Conservation (phyloP, 177 flowering plant genomes). For the Vitis hybrid region DNA sequence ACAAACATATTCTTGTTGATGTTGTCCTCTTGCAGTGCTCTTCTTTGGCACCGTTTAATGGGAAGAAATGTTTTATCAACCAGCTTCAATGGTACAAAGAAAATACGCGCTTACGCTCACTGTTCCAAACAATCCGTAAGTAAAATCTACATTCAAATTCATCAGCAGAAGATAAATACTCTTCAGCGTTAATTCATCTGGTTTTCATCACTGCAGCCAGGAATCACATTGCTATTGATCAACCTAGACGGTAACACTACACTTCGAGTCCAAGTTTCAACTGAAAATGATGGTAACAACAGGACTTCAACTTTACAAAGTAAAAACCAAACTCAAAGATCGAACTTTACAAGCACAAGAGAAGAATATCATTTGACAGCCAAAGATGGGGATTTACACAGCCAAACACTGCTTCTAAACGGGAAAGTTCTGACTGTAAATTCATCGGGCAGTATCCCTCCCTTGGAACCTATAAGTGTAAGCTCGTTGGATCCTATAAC, state of each 20-base stretch:
- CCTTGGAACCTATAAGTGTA: slow-evolving; percentile 16
- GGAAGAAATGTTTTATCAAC: slow-evolving; percentile 64
- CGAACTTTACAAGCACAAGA: slow-evolving; percentile 1
- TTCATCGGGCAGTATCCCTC: slow-evolving; percentile 19
- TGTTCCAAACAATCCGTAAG: slow-evolving; percentile 78
- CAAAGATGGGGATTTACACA: slow-evolving; percentile 21
- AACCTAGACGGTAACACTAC: slow-evolving; percentile 55
- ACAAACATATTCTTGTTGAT: neutral
- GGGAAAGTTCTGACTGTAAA: slow-evolving; percentile 15
- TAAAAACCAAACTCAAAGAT: neutral
- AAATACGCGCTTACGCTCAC: slow-evolving; percentile 70
- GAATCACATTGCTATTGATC: slow-evolving; percentile 61
- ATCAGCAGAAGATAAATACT: neutral
- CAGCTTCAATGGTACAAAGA: slow-evolving; percentile 53
- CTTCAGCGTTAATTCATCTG: neutral
- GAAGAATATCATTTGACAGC: slow-evolving; percentile 31
- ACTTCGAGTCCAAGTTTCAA: slow-evolving; percentile 6
- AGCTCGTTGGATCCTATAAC: slow-evolving; percentile 9
- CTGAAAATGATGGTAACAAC: neutral
- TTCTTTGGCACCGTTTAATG: slow-evolving; percentile 86
- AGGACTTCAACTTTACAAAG: neutral
- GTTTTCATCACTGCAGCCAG: slow-evolving; percentile 44
- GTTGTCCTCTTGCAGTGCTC: slow-evolving; percentile 53
- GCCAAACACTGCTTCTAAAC: slow-evolving; percentile 24
- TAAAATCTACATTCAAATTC: neutral